Evolutionary conservation across 768 basidiomycete species (phyloP), one percentile per base, ranked within the genome.

Genomic region (Nidula microcarpa): DNA sequence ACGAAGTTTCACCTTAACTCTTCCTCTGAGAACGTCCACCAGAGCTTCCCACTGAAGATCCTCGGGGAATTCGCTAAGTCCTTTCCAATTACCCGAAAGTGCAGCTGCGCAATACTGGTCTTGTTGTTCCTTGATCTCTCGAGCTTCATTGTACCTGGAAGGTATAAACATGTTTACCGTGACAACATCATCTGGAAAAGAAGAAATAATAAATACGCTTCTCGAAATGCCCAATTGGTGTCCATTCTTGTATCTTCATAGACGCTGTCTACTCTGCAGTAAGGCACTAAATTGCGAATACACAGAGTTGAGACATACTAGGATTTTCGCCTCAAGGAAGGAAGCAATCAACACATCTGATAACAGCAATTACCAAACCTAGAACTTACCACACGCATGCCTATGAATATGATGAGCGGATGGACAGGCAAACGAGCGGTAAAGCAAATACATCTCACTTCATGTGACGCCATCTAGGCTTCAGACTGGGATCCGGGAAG

Each of bases 1-100:
- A 16, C 9, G 18, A 6, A 52, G 51, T 43, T 57, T 33, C 51
- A 82, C 85, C 71, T 86, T 91, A 55, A 90, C 84, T 49, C 82
- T 81, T 9, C 90, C 89, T 52, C 90, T 72, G 8, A 91, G 71
- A n/a, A 89, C 83, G 60, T 91, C 88, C 2, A 87, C 84, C 32
- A 89, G 69, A 0, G 86, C 81, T 61, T 89, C 87, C 84, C 84
- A 85, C 59, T 89, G 81, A 17, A 91, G 71, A 47, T 84, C 77
- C 52, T 86, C 76, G 0, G 89, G 87, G 66, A 85, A 87, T 4
- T 69, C 76, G 37, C 73, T 78, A 35, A 84, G 66, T 13, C 68
- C 72, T 3, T 67, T 57, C 81, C 80, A 82, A 36, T 79, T 57
- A 0, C 81, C 80, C 0, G 67, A 55, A 5, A 73, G 55, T 1